Evolutionary conservation across 768 basidiomycete genomes (phyloP), one percentile per base, ranked within the genome.

Genomic region (Cystoderma amianthinum): DNA sequence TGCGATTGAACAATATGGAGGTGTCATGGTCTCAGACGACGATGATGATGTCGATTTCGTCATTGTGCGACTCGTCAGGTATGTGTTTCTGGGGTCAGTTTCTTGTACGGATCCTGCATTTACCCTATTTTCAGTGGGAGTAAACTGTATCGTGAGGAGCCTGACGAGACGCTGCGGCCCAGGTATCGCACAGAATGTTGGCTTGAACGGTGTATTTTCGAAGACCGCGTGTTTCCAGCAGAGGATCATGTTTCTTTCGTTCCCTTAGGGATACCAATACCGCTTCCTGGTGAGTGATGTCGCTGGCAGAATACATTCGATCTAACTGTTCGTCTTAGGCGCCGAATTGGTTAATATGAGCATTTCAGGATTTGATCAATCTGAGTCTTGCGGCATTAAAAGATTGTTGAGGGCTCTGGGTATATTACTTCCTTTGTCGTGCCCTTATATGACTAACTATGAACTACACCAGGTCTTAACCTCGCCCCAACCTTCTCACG

Each of bases 171-270:
- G 1, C 51, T 68, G 47, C 69, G 74, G 35, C 41, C 49, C 2
- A 82, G 78, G 49, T 89, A 80, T 52, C 76, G 92, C 33, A 95
- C 93, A 0, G 93, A 96, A 58, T 94, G 89, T 55, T 97, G 93
- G 93, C 68, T 97, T 1, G 93, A 97, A 58, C 76, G 76, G 33
- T 95, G 88, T 51, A 72, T 91, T 11, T 82, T 76, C 41, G 79
- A 82, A 43, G 83, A 87, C 34, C 71, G 74, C n/a, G 62, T 95
- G 38, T 82, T 85, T 52, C 57, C 63, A 13, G 66, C 76, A 0
- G 74, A 80, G 1, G 84, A 85, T 32, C 80, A 90, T 47, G 55
- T 87, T 10, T 75, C 80, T 0, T 91, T 88, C 51, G 60, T 60
- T 3, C 92, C 92, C 1, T 65, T 96, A 12, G 61, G 50, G 3